A percentile compares a stretch with the other conserved stretches of the same genome.
Conservation (phyloP, 2,329 filamentous ascomycete species). For the Cladosporium sp. region DNA sequence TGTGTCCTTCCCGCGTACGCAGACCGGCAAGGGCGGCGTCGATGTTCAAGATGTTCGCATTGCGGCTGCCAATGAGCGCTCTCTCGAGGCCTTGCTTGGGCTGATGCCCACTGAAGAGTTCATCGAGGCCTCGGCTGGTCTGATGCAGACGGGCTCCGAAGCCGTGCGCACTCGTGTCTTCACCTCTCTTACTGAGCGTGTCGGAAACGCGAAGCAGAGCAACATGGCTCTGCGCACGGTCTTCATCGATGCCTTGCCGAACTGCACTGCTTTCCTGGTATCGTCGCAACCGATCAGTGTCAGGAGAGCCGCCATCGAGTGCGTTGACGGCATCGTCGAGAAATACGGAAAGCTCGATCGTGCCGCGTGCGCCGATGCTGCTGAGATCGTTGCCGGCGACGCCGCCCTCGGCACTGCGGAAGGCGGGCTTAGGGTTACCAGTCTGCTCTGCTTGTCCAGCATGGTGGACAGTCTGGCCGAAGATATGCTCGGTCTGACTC, state of each 20-base stretch:
- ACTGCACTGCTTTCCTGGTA: constrained; percentile 62
- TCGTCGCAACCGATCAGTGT: constrained; percentile 66
- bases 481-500: constrained; percentile 75
- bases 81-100: constrained; percentile 73
- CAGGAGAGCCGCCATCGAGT: constrained; percentile 79
- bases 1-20: constrained; percentile 27
- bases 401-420: constrained; percentile 71
- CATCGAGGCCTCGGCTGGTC: constrained; percentile 75
- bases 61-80: constrained; percentile 51
- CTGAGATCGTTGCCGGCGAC: constrained; percentile 67
- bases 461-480: constrained; percentile 84
- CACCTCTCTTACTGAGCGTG: constrained; percentile 71
- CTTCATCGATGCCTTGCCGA: constrained; percentile 32
- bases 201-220: constrained; percentile 64
- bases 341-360: constrained; percentile 92
- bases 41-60: constrained; percentile 24
- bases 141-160: constrained; percentile 70
- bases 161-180: constrained; percentile 71
- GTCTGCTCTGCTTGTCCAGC: constrained; percentile 82
- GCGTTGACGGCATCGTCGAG: constrained; percentile 87
- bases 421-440: constrained; percentile 68
- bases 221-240: constrained; percentile 71
- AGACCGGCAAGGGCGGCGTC: constrained; percentile 18
- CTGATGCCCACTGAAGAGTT: constrained; percentile 83
- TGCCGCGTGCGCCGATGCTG: constrained; percentile 63